Conservation (phyloP, 2,329 filamentous ascomycete genomes). For the Stemphylium vesicarium region DNA sequence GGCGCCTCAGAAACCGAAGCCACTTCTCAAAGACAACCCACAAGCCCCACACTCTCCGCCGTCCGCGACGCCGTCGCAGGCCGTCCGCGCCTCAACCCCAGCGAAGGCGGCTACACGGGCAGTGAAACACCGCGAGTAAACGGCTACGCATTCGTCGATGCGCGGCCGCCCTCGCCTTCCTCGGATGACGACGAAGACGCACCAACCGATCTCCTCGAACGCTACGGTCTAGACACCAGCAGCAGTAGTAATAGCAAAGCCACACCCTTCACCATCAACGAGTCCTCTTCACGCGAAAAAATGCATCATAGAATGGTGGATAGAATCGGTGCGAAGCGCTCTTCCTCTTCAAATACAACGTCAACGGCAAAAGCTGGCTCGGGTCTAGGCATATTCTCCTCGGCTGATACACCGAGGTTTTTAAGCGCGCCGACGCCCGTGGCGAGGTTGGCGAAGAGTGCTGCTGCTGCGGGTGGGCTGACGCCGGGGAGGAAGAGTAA, state of each 20-base stretch:
- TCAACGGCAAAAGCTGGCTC: slow-evolving; percentile 12
- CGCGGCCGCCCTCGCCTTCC: slow-evolving; percentile 82
- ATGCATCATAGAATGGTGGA: slow-evolving; percentile 75
- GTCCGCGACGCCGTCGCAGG: slow-evolving; percentile 83
- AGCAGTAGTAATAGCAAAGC: slow-evolving; percentile 9
- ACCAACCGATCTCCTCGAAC: slow-evolving; percentile 52
- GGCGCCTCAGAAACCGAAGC: slow-evolving; percentile 33
- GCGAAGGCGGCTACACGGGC: slow-evolving; percentile 67
- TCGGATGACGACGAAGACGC: slow-evolving; percentile 53
- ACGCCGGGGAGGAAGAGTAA: slow-evolving; percentile 56
- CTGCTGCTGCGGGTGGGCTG: slow-evolving; percentile 59
- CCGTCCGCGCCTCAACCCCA: slow-evolving; percentile 66
- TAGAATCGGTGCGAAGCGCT: slow-evolving; percentile 25
- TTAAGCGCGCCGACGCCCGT: slow-evolving; percentile 74
- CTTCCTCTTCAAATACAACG: neutral
- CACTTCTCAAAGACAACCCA: slow-evolving; percentile 61
- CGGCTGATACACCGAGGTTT: slow-evolving; percentile 64
- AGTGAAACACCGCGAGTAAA: slow-evolving; percentile 88
- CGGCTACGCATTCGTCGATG: slow-evolving; percentile 93
- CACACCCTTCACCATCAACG: slow-evolving; percentile 73
- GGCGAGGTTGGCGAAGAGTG: slow-evolving; percentile 47
- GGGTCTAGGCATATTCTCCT: slow-evolving; percentile 35
- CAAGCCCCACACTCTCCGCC: slow-evolving; percentile 83
- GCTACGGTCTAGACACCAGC: slow-evolving; percentile 46
- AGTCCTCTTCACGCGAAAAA: slow-evolving; percentile 76